Base-by-base conservation (phyloP, 805 yeast species). In the Saccharomycopsis vini region DNA sequence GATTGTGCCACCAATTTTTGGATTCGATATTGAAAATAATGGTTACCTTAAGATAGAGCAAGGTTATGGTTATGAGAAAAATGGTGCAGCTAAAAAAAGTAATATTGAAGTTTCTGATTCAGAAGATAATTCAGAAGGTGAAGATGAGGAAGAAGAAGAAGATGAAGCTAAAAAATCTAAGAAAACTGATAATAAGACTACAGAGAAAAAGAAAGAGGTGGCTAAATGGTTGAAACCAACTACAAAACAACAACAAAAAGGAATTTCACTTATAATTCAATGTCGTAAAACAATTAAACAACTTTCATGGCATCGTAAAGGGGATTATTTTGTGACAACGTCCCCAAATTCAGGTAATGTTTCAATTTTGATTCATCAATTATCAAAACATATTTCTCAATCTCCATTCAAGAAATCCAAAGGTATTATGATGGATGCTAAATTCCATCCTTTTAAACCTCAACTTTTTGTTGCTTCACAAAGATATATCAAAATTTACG, bases 401-500 rank as follows among this genome's bases (percentile, higher is more conserved):
- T 84, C 95, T 9, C 98, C 98, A 49, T 92, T 92, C 76, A 74
- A 79, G 54, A 86, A 86, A 63, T 77, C 95, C 29, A 85, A 85
- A 67, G 98, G 98, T 53, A 81, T 90, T 50, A 81, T 89, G 37
- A 88, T 88, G 81, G 95, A 88, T 61, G 97, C 95, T 50, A 83
- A 82, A 62, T 92, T 92, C 78, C 98, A 92, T 64, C 98, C 98
- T 24, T 81, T 84, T 67, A 81, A 85, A 57, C 98, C 98, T 20
- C 94, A 86, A 59, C 71, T 92, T 50, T 84, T 85, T 57, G 97
- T 92, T 40, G 88, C 90, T 55, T 84, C 96, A 9, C 98, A 92
- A 68, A 75, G 97, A 58, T 85, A 88, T 54, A 75, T 92, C 51
- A 79, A 95, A 54, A 77, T 92, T 43, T 92, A 92, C 63, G 95